A percentile compares a stretch with the other conserved stretches of the same genome.
These are phyloP conservation scores for Aspergillus novofumigatus DNA, from an alignment of 2,329 filamentous ascomycete genomes.

Conservation along the genomic window DNA sequence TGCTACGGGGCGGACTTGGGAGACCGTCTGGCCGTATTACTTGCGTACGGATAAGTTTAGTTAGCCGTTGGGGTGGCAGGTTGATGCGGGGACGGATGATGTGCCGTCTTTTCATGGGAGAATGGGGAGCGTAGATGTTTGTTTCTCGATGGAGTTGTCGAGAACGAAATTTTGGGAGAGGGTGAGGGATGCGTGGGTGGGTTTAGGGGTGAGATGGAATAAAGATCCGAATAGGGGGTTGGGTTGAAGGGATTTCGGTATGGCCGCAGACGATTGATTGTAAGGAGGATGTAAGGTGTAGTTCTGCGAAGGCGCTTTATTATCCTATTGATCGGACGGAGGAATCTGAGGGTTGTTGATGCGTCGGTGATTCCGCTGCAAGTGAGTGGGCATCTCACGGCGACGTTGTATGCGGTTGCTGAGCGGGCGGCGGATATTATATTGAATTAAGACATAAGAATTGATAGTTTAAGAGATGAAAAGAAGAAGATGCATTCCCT, in stretches of 20 bases:
- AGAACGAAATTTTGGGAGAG: not conserved
- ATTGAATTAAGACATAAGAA: not conserved
- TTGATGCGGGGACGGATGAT: not conserved
- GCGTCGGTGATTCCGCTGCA: constrained; percentile 3
- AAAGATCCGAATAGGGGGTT: not conserved
- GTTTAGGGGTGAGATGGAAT: not conserved
- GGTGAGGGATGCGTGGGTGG: not conserved
- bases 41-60: not conserved
- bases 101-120: constrained; percentile 1
- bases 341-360: constrained; percentile 1
- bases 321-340: constrained; percentile 7
- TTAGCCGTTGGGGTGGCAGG: not conserved
- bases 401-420: not conserved
- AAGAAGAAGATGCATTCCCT: not conserved
- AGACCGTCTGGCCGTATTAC: constrained; percentile 1
- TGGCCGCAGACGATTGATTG: not conserved
- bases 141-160: not conserved
- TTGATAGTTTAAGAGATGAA: not conserved
- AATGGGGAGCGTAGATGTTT: not conserved
- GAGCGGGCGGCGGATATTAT: not conserved
- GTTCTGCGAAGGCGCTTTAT: not conserved
- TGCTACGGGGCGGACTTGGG: constrained; percentile 25
- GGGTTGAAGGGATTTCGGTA: not conserved
- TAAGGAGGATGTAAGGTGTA: not conserved
- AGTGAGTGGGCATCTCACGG: not conserved